A percentile compares a stretch with the other conserved stretches of the same genome.
These are phyloP conservation scores for Solanum microdontum DNA, from an alignment of 257 asterid genomes.

Conservation along the genomic window DNA sequence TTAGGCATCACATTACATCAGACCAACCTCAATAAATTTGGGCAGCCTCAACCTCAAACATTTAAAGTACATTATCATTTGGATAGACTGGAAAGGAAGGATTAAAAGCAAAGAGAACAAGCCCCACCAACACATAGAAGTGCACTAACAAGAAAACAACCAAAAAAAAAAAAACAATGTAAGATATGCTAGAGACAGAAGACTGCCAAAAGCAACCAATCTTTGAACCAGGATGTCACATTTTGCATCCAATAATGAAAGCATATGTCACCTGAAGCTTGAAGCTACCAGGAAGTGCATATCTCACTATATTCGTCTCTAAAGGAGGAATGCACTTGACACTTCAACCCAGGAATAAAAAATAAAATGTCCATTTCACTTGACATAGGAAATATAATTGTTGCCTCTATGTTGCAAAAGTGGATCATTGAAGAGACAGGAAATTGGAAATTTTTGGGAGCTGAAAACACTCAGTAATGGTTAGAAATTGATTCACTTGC, in stretches of 20 bases:
- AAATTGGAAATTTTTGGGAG: not conserved
- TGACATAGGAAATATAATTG: not conserved
- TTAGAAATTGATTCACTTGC: not conserved
- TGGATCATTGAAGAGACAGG: not conserved
- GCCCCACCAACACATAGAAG: not conserved
- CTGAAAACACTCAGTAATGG: not conserved
- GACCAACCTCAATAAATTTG: not conserved
- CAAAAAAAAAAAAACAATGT: not conserved
- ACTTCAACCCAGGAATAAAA: not conserved
- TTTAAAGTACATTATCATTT: not conserved
- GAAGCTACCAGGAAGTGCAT: not conserved
- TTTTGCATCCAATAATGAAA: not conserved
- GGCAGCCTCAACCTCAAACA: not conserved
- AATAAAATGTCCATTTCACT: not conserved
- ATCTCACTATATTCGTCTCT: not conserved
- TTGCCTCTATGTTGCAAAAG: not conserved
- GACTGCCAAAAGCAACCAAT: not conserved
- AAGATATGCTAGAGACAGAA: not conserved
- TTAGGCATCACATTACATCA: not conserved
- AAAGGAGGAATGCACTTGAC: not conserved
- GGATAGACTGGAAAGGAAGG: not conserved
- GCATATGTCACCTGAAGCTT: not conserved
- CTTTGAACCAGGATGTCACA: not conserved
- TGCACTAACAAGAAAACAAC: not conserved
- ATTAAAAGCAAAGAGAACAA: not conserved